A percentile compares a stretch with the other conserved stretches of the same genome.
phyloP scores from a whole-genome alignment of 2,329 filamentous ascomycete species.

The Podosphaera xanthii region DNA sequence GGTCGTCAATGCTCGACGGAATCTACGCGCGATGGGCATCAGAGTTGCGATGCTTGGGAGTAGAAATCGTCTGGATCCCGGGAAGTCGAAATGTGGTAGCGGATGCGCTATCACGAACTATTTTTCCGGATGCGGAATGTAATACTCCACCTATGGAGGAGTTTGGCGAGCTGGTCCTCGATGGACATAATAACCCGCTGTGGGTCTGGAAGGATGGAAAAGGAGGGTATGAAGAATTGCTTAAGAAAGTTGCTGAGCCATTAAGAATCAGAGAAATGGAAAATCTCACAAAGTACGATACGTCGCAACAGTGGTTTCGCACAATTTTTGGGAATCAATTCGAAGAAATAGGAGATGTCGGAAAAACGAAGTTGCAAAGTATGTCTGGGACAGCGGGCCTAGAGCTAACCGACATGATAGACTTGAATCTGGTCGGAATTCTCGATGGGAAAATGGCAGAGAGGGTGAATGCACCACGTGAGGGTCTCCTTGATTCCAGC shows the following conservation, averaged over 20 bases:
- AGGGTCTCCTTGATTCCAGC: background rate
- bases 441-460: background rate
- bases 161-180: background rate
- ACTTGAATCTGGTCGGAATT: no score
- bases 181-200: background rate
- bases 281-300: no score
- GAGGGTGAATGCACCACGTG: background rate
- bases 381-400: no score
- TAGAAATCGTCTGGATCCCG: background rate
- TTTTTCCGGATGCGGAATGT: background rate
- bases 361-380: no score
- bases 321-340: no score
- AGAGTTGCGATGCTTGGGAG: no score
- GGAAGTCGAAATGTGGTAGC: background rate
- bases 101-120: background rate
- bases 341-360: no score
- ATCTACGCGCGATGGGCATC: no score
- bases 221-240: background rate
- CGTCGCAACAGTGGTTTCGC: no score
- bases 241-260: background rate
- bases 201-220: background rate
- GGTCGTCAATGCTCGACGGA: no score
- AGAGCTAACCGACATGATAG: no score
- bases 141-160: background rate
- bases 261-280: background rate